Evolutionary conservation across 306 rosid species (phyloP).

Genomic region (Cotoneaster glaucophyllus): DNA sequence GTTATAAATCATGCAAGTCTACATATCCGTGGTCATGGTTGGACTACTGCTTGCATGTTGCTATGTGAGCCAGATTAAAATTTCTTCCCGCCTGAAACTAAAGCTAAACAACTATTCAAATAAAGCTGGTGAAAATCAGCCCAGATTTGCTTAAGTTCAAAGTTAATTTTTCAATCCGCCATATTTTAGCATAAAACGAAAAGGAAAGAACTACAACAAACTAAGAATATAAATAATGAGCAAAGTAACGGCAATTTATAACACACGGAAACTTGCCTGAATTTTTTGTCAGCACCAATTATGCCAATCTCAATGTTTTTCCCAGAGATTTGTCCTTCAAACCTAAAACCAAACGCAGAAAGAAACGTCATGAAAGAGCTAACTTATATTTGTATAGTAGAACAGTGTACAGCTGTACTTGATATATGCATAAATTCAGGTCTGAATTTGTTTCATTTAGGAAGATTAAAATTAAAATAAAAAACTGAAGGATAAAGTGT

Average conservation of each 20-base stretch:
- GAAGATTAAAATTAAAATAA: not conserved
- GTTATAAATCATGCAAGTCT: not conserved
- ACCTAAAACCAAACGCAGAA: slow-evolving; percentile 18
- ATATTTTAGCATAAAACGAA: not conserved
- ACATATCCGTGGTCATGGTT: no score
- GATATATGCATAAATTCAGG: not conserved
- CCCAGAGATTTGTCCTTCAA: slow-evolving; percentile 76
- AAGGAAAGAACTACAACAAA: not conserved
- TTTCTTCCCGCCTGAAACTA: not conserved
- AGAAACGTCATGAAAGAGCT: not conserved
- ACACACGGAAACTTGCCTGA: slow-evolving; percentile 42
- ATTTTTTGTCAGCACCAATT: slow-evolving; percentile 62
- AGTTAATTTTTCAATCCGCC: not conserved
- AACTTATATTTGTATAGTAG: not conserved
- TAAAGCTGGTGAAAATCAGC: not conserved
- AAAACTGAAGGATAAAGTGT: not conserved
- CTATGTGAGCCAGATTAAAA: not conserved
- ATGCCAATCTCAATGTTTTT: slow-evolving; percentile 85
- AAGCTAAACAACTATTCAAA: not conserved
- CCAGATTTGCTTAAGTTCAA: not conserved
- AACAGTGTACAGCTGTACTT: not conserved
- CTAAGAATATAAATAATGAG: not conserved
- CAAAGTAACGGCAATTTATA: not conserved
- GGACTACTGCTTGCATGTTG: not conserved
- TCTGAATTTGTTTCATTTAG: not conserved